These are phyloP conservation scores for Dictyostelium firmibasis DNA, from an alignment of 78 protist genomes.

Conservation along the genomic window DNA sequence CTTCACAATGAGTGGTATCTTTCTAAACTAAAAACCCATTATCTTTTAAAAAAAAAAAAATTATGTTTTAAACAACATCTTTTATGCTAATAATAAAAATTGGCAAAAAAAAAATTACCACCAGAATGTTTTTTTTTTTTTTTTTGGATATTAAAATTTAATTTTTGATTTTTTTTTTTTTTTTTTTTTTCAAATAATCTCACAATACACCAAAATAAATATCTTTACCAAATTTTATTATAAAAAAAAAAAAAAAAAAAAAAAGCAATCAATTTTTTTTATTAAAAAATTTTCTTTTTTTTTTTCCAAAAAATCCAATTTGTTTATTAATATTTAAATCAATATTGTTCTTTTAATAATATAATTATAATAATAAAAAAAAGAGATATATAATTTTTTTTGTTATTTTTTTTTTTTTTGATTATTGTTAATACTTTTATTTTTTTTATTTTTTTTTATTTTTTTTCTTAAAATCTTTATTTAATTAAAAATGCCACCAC, in stretches of 20 bases:
- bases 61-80: too few relatives aligned
- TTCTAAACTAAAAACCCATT: too few relatives aligned
- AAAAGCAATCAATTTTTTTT: neutral
- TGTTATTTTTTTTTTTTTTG: neutral
- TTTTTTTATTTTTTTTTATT: neutral
- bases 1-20: too few relatives aligned
- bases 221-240: neutral
- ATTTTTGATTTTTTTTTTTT: too few relatives aligned
- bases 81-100: too few relatives aligned
- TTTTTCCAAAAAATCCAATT: neutral
- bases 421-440: too few relatives aligned
- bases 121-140: too few relatives aligned
- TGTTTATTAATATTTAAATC: neutral
- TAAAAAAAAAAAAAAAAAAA: neutral
- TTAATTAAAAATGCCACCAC: slow-evolving; percentile 29
- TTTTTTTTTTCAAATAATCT: neutral
- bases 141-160: too few relatives aligned
- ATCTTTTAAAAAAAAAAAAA: too few relatives aligned
- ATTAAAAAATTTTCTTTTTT: neutral
- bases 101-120: too few relatives aligned
- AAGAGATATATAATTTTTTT: neutral
- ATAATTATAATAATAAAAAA: neutral
- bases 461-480: neutral
- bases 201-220: neutral
- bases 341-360: neutral